Base-by-base conservation (phyloP, 371 early-diverging fungal genomes). In the Enterospora canceri region DNA sequence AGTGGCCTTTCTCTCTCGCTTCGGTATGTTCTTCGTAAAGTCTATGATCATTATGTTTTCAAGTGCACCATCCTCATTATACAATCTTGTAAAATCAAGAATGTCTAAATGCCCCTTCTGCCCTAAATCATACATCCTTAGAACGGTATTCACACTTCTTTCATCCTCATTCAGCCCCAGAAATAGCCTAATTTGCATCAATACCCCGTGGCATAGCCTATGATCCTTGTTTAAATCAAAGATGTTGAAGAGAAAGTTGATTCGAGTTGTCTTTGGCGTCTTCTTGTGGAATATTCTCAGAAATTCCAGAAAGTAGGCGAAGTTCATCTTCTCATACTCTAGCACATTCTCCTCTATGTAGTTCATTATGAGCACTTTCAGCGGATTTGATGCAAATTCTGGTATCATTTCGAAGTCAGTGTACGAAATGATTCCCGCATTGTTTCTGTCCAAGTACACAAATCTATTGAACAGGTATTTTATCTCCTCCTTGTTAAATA, bases 321-420 rank as follows among this genome's bases (percentile, higher is more conserved):
- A 77, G 16, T 56, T 71, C 30, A 77, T 66, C 16, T 71, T 77
- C 24, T 71, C 64, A 31, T 74, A 74, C 19, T 72, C 64, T 18
- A 61, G 46, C 5, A 29, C 26, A 16, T n/a, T 55, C 26, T 62
- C 57, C 34, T 77, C 77, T 19, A 77, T 68, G 19, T 49, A 65
- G 23, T 32, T 59, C 61, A 73, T 35, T 29, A 77, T 65, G 4
- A 71, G 57, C 18, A 49, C 60, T n/a, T 34, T 64, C n/a, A 77
- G 61, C n/a, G 77, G 77, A 56, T 77, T 77, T 0, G 65, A 60
- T 15, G 65, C 59, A 58, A 77, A 74, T 57, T 77, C 77, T 23
- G 77, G 77, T 2, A 77, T 65, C 40, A 60, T 68, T 48, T 73
- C 67, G 18, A 77, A 35, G 15, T 77, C 77, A 2, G 65, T 62